These are phyloP conservation scores for Maudiozyma pseudohumilis DNA, from an alignment of 805 yeast genomes.

Conservation along the genomic window DNA sequence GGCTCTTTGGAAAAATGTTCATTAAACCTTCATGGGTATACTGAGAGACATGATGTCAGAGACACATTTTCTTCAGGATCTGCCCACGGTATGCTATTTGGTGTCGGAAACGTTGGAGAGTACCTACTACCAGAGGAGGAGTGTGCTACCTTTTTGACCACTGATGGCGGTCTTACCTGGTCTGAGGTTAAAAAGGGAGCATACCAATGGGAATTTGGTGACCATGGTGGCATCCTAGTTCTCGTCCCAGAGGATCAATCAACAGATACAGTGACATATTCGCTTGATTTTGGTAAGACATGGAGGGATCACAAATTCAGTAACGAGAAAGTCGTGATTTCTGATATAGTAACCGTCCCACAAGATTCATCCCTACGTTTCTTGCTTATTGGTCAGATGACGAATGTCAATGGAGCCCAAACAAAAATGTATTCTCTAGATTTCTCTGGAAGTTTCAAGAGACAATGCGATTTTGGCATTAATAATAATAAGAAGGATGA, in stretches of 20 bases:
- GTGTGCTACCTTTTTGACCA: slow-evolving; percentile 63
- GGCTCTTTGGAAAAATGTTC: slow-evolving; percentile 53
- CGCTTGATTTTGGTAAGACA: slow-evolving; percentile 68
- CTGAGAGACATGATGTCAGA: slow-evolving; percentile 74
- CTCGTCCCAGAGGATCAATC: slow-evolving; percentile 50
- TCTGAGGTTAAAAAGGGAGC: slow-evolving; percentile 62
- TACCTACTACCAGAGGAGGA: slow-evolving; percentile 38
- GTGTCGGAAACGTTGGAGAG: slow-evolving; percentile 88
- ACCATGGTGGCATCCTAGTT: slow-evolving; percentile 80
- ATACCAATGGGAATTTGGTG: slow-evolving; percentile 93
- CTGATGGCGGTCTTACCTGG: slow-evolving; percentile 93
- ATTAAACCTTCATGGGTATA: slow-evolving; percentile 79
- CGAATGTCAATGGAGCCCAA: slow-evolving; percentile 35
- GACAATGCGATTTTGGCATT: slow-evolving; percentile 47
- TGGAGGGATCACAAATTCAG: slow-evolving; percentile 65
- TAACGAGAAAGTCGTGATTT: slow-evolving; percentile 43
- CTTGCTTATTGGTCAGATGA: slow-evolving; percentile 46
- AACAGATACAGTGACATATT: slow-evolving; percentile 52
- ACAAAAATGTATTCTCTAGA: slow-evolving; percentile 47
- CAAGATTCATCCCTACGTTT: slow-evolving; percentile 81
- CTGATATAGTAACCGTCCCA: slow-evolving; percentile 83
- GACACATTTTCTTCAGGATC: slow-evolving; percentile 84
- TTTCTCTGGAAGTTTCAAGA: slow-evolving; percentile 39
- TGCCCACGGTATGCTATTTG: slow-evolving; percentile 81
- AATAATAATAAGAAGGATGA: slow-evolving; percentile 41